These are phyloP conservation scores for Apiospora hydei DNA, from an alignment of 2,329 filamentous ascomycete genomes.

Conservation along the genomic window DNA sequence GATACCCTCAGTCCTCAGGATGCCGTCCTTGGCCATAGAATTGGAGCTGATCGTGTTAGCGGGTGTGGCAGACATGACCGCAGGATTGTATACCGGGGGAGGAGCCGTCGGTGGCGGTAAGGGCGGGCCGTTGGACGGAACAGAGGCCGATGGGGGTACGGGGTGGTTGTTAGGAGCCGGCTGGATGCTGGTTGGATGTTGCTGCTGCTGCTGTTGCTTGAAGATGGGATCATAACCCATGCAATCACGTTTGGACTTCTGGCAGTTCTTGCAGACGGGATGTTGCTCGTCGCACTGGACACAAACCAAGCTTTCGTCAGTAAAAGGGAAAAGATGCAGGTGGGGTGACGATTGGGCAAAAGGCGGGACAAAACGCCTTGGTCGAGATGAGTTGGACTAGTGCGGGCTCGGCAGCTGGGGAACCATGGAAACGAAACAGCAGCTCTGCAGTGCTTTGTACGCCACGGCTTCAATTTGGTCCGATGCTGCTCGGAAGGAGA, in stretches of 20 bases:
- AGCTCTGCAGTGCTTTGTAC: neutral
- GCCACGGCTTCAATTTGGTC: neutral
- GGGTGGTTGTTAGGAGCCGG: constrained; percentile 63
- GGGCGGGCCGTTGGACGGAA: constrained; percentile 36
- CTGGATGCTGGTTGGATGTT: constrained; percentile 74
- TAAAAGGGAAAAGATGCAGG: neutral
- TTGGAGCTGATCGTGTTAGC: constrained; percentile 38
- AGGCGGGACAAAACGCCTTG: constrained; percentile 1
- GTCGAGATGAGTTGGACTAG: neutral
- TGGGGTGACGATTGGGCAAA: neutral
- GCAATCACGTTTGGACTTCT: constrained; percentile 88
- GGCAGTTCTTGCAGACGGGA: constrained; percentile 89
- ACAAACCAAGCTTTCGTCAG: neutral
- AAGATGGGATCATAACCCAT: constrained; percentile 89
- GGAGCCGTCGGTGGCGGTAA: constrained; percentile 37
- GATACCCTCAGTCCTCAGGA: constrained; percentile 58
- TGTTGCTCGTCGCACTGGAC: constrained; percentile 92
- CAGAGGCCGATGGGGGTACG: constrained; percentile 36
- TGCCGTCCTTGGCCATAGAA: constrained; percentile 47
- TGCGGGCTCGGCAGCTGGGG: neutral
- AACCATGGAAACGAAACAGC: neutral
- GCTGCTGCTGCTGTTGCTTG: constrained; percentile 67
- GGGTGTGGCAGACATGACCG: constrained; percentile 49
- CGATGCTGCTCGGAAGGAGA: neutral
- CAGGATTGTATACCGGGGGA: constrained; percentile 34